Percentiles rank a stretch among this genome's conserved stretches.
Conservation (phyloP, 768 basidiomycete species). For the Tricholoma sp. region DNA sequence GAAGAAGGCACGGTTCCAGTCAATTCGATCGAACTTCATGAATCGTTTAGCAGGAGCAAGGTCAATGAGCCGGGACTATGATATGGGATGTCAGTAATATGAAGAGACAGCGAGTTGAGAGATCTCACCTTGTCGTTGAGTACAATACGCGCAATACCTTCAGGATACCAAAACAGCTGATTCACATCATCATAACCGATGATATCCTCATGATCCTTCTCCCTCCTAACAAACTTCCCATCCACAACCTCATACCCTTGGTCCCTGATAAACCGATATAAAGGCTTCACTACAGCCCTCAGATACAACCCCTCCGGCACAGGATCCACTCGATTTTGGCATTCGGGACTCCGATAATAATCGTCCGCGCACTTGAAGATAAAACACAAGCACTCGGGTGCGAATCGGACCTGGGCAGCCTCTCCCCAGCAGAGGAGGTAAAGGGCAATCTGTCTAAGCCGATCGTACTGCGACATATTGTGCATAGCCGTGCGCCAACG, state of each 20-base stretch:
- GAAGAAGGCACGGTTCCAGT: slow-evolving; percentile 96
- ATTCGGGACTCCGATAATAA: slow-evolving; percentile 98
- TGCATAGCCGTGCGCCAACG: slow-evolving; percentile 98
- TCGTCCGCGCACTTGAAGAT: slow-evolving; percentile 99
- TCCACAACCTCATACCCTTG: slow-evolving; percentile 97
- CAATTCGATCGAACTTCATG: slow-evolving; percentile 95
- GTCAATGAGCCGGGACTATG: slow-evolving; percentile 84
- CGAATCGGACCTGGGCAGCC: slow-evolving; percentile 94
- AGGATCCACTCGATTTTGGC: slow-evolving; percentile 86
- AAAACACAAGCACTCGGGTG: slow-evolving; percentile 96
- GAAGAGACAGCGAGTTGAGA: not conserved
- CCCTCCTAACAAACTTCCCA: slow-evolving; percentile 89
- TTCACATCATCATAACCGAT: slow-evolving; percentile 99
- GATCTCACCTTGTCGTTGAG: slow-evolving; percentile 76
- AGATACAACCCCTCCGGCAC: slow-evolving; percentile 96
- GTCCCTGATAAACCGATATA: slow-evolving; percentile 95
- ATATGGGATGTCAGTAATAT: slow-evolving; percentile 1
- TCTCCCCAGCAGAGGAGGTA: slow-evolving; percentile 98
- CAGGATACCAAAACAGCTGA: slow-evolving; percentile 99
- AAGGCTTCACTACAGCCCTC: slow-evolving; percentile 82
- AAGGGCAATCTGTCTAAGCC: slow-evolving; percentile 92
- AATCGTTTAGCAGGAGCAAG: slow-evolving; percentile 88
- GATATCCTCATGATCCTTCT: slow-evolving; percentile 89
- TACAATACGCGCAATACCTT: slow-evolving; percentile 90
- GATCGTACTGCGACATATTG: slow-evolving; percentile 97